These are phyloP conservation scores for Pyrus pyrifolia DNA, from an alignment of 306 rosid species.

Conservation along the genomic window DNA sequence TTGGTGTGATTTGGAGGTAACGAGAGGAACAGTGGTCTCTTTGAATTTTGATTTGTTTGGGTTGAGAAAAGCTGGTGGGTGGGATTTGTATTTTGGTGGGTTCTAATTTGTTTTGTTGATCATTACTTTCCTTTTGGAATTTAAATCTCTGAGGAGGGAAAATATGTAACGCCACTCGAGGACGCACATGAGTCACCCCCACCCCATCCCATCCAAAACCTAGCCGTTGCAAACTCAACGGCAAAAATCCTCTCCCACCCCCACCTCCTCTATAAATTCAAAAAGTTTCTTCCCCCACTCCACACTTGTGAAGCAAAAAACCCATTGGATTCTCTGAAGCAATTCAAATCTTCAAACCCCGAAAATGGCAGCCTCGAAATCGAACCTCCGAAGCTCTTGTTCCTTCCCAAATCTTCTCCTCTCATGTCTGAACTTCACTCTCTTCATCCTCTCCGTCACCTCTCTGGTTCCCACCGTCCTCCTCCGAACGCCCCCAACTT, in stretches of 20 bases:
- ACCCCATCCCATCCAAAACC: background rate
- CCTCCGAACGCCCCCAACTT: conserved; percentile 71
- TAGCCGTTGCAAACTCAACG: conserved; percentile 68
- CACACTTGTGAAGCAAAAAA: background rate
- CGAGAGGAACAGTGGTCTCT: no score
- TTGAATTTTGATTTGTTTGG: background rate
- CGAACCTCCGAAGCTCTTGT: conserved; percentile 35
- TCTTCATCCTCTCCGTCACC: conserved; percentile 53
- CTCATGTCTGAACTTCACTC: conserved; percentile 42
- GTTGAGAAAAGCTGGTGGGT: background rate
- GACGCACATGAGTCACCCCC: conserved; percentile 13
- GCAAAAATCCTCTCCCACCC: conserved; percentile 16
- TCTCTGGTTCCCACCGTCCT: conserved; percentile 62
- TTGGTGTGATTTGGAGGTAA: no score
- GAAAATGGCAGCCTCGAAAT: conserved; percentile 51
- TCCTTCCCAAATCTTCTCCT: conserved; percentile 63
- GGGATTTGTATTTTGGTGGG: background rate
- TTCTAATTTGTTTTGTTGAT: background rate
- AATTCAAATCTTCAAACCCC: background rate
- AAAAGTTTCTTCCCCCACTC: conserved; percentile 8
- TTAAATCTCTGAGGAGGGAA: conserved; percentile 50
- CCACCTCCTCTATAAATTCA: conserved; percentile 26
- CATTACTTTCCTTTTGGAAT: conserved; percentile 4
- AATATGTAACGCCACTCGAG: conserved; percentile 9
- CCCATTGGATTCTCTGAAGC: background rate